These are phyloP conservation scores for Yamadazyma aaseri DNA, from an alignment of 1,139 yeast species.

Conservation along the genomic window DNA sequence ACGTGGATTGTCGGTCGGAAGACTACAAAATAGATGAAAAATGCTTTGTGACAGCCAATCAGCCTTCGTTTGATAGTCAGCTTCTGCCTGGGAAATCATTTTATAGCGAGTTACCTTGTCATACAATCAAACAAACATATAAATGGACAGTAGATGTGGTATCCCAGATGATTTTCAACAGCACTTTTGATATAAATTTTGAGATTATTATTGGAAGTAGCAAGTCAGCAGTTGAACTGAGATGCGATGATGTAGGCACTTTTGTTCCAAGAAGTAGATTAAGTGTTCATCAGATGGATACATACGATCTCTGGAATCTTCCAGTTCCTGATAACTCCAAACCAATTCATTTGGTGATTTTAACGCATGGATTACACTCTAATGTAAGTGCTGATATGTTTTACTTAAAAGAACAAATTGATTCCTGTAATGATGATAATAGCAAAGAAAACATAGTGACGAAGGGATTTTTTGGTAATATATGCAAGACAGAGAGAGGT, in stretches of 20 bases:
- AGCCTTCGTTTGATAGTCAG: conserved; percentile 69
- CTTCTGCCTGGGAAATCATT: conserved; percentile 60
- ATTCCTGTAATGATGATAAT: conserved; percentile 30
- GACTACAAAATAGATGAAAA: conserved; percentile 57
- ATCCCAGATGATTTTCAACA: conserved; percentile 78
- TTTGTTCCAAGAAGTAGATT: conserved; percentile 21
- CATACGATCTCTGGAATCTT: conserved; percentile 72
- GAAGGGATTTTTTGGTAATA: conserved; percentile 80
- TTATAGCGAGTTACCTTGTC: conserved; percentile 45
- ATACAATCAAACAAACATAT: conserved; percentile 40
- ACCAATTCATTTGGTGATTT: conserved; percentile 69
- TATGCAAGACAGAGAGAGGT: conserved; percentile 88
- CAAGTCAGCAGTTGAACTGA: conserved; percentile 36
- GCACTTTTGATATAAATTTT: conserved; percentile 65
- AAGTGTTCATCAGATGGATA: conserved; percentile 54
- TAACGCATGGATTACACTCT: conserved; percentile 92
- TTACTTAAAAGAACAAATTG: conserved; percentile 80
- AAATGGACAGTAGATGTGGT: conserved; percentile 85
- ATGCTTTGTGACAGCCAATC: conserved; percentile 65
- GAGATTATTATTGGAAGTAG: conserved; percentile 63
- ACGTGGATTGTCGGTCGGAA: conserved; percentile 72
- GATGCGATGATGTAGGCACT: conserved; percentile 29
- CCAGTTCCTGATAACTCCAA: conserved; percentile 44
- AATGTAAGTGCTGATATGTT: conserved; percentile 88
- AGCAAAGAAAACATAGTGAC: conserved; percentile 63